Evolutionary conservation across 148 eudicot genomes (phyloP).

Genomic region (Pharnaceum exiguum): DNA sequence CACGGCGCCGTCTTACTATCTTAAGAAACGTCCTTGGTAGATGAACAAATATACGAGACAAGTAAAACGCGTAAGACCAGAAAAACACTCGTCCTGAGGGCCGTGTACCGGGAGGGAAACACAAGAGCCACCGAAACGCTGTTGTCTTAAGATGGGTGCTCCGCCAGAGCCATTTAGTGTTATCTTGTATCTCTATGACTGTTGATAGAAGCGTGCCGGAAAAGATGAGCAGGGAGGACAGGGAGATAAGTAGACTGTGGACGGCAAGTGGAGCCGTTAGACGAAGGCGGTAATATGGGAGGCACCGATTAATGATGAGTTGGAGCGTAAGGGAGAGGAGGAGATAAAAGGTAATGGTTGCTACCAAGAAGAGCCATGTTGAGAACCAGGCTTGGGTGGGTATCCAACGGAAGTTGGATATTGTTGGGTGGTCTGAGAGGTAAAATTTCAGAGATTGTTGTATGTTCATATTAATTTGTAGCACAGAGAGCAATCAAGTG

Average conservation of each 20-base stretch:
- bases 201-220: slow-evolving; percentile 39
- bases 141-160: slow-evolving; percentile 30
- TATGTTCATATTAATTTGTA: too few relatives aligned
- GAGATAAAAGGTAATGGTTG: slow-evolving; percentile 19
- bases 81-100: slow-evolving; percentile 54
- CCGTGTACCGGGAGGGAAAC: slow-evolving; percentile 55
- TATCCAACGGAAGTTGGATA: slow-evolving; percentile 42
- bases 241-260: slow-evolving; percentile 40
- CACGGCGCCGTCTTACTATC: slow-evolving; percentile 23
- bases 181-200: slow-evolving; percentile 32
- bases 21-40: slow-evolving; percentile 28
- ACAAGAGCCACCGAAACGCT: slow-evolving; percentile 46
- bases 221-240: slow-evolving; percentile 31
- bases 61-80: slow-evolving; percentile 50
- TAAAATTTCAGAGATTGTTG: slow-evolving; percentile 21
- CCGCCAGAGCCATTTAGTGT: slow-evolving; percentile 48
- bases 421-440: slow-evolving; percentile 39
- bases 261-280: slow-evolving; percentile 33
- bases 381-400: slow-evolving; percentile 45
- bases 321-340: slow-evolving; percentile 24
- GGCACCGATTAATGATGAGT: slow-evolving; percentile 12
- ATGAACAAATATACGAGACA: slow-evolving; percentile 39
- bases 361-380: slow-evolving; percentile 40
- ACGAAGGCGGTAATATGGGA: slow-evolving; percentile 16
- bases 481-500: too few relatives aligned